phyloP scores from a whole-genome alignment of 495 filamentous ascomycete species.

The Rostrohypoxylon terebratum region DNA sequence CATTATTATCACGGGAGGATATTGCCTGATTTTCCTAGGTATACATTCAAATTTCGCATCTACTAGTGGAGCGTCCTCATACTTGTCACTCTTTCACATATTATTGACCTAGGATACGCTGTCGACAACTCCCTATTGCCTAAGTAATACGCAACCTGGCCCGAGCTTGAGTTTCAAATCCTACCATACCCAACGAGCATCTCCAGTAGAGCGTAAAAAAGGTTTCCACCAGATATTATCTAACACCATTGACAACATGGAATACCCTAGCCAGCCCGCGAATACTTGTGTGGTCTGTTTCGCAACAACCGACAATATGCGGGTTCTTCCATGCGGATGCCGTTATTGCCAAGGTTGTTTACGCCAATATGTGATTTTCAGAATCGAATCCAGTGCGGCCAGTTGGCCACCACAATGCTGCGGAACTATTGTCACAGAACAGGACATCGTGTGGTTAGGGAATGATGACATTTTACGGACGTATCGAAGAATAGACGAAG shows the following conservation, averaged over 20 bases:
- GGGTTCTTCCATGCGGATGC: conserved; percentile 14
- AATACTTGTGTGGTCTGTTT: neutral
- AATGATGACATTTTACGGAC: neutral
- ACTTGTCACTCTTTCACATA: conserved; percentile 2
- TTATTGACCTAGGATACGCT: conserved; percentile 1
- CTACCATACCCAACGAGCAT: neutral
- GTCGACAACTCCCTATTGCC: neutral
- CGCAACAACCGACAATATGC: neutral
- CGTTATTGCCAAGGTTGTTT: conserved; percentile 21
- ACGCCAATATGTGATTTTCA: neutral
- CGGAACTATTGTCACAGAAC: neutral
- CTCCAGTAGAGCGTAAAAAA: too few relatives aligned
- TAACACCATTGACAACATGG: neutral
- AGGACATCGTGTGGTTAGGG: neutral
- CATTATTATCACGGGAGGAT: neutral
- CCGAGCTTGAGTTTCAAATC: neutral
- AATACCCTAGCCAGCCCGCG: neutral
- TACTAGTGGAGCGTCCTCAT: neutral
- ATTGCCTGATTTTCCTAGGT: neutral
- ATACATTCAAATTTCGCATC: neutral
- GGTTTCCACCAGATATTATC: too few relatives aligned
- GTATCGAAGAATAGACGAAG: neutral
- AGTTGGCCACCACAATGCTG: conserved; percentile 24
- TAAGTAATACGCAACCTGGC: neutral
- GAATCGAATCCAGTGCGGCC: too few relatives aligned